Percentiles rank a stretch among this genome's conserved stretches.
phyloP scores from a whole-genome alignment of 345 rosid species.

The Salix dunnii region DNA sequence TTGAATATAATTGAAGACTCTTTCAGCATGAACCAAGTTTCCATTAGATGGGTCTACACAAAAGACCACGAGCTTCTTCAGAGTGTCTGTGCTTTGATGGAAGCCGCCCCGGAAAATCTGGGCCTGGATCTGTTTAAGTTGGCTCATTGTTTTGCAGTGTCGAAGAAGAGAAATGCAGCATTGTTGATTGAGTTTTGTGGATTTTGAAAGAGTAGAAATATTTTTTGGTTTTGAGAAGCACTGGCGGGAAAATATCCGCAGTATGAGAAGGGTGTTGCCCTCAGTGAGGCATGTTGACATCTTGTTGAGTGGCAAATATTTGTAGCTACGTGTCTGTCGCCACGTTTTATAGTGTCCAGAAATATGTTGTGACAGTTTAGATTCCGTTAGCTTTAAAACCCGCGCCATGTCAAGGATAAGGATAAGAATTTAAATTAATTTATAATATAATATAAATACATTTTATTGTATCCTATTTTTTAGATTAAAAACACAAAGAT shows the following conservation, averaged over 20 bases:
- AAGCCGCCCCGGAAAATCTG: constrained; percentile 41
- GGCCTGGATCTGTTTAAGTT: constrained; percentile 48
- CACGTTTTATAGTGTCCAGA: no score
- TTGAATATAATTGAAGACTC: constrained; percentile 22
- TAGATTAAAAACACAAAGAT: no score
- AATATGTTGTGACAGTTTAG: no score
- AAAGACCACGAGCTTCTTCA: constrained; percentile 44
- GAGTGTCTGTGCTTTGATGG: constrained; percentile 29
- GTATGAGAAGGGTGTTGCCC: background rate
- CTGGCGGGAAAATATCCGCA: background rate
- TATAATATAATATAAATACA: no score
- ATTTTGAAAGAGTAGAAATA: constrained; percentile 9
- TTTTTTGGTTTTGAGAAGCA: background rate
- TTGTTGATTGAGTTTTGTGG: background rate
- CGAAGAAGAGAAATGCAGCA: constrained; percentile 37
- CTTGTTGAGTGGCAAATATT: no score
- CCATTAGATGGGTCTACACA: constrained; percentile 34
- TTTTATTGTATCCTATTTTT: no score
- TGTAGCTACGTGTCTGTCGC: no score
- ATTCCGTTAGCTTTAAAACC: no score
- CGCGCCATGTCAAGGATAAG: no score
- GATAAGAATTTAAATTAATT: no score
- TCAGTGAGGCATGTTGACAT: no score
- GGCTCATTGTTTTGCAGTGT: constrained; percentile 35
- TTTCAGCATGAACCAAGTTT: constrained; percentile 35